Evolutionary conservation across 1,139 yeast genomes (phyloP), one percentile per base, ranked within the genome.

Genomic region (Wickerhamomyces sp.): DNA sequence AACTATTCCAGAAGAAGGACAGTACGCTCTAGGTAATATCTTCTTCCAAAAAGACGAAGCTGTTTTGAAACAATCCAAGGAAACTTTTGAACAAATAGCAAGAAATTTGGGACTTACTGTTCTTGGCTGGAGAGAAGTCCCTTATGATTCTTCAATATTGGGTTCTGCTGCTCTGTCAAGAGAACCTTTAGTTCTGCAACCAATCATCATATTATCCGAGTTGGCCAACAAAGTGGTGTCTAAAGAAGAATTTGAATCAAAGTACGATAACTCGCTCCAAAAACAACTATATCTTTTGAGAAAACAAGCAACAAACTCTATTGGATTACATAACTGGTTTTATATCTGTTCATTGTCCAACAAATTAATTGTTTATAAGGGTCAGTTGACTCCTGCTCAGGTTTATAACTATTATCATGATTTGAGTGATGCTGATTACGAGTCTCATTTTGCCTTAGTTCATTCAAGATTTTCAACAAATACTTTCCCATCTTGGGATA

Each of bases 401-500:
- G 98, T 93, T 42, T 93, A 90, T 72, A 81, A 86, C 56, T 93
- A 93, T 71, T 93, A 90, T 72, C 91, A 88, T 64, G 99, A 93
- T 68, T 77, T 93, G 65, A 85, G 82, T 52, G 90, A 90, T 65
- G 93, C 90, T 36, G 95, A 90, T 62, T 93, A 83, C 67, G 94
- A 90, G 69, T 95, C 95, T 38, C 98, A 91, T 64, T 89, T 93
- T 74, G 96, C 97, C 23, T 77, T 93, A 45, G 98, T 91, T 43
- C 99, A 93, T 71, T 91, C 98, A 27, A 83, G 99, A 66, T 93
- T 93, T 76, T 90, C 97, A 46, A 93, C 99, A 43, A 93, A 93
- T 69, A 93, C 99, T 42, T 93, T 93, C 79, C 99, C 99, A 42
- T 87, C 96, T 26, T 93, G 99, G 99, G 99, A 93, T 69, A 82